Evolutionary conservation across 805 yeast species (phyloP), one percentile per base, ranked within the genome.

Genomic region (Barnettozyma sp.): DNA sequence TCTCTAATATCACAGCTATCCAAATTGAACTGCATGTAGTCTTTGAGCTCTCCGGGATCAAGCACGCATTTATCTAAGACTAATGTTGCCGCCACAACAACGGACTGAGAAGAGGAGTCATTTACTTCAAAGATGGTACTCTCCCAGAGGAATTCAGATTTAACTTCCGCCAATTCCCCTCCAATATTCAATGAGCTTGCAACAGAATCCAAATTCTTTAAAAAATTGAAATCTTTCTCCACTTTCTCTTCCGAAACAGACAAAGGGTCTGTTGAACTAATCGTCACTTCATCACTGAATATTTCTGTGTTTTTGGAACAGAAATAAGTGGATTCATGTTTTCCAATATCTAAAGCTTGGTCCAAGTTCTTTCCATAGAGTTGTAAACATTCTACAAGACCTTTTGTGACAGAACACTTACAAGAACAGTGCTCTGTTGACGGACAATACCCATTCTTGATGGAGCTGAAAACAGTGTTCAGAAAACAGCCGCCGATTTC

Each of bases 1-100:
- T 41, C 50, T n/a, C 43, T 37, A 4, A 49, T 36, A 35, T 51
- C 56, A 42, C 56, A 51, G 22, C 50, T 48, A 25, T 47, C 50
- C 18, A 47, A 38, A 22, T 37, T 35, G 20, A 45, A 43, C 13
- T 38, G 42, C 32, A 46, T 18, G 23, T 45, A 48, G 16, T 44
- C 34, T 5, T 24, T 25, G 13, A 45, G 34, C 10, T 45, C 53
- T 6, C 25, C 29, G 4, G 33, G 25, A 2, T 23, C 38, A 22
- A 51, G 20, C 14, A 45, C 52, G 34, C 56, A 51, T 22, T 40
- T 43, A 20, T 51, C 54, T 17, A 48, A 19, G 11, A 41, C 32
- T 6, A 49, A n/a, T n/a, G n/a, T 35, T 5, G 44, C 43, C 1
- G 43, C 34, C 6, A 20, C 11, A 7, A 48, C 20, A 5, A 5